phyloP scores from a whole-genome alignment of 768 basidiomycete genomes.

The Tylopilus balloui region DNA sequence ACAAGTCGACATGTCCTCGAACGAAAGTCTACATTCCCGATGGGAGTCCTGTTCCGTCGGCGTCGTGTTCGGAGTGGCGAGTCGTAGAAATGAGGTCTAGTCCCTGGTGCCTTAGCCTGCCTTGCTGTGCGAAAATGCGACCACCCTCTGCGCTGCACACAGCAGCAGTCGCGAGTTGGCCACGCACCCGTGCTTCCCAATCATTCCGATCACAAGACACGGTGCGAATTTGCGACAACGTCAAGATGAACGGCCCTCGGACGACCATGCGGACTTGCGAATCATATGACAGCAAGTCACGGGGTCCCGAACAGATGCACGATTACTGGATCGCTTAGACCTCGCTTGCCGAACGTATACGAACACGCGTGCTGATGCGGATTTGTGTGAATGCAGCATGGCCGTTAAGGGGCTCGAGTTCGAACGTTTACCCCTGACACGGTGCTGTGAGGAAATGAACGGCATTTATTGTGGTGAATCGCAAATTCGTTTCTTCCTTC shows the following conservation, averaged over 20 bases:
- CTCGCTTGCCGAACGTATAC: conserved; percentile 7
- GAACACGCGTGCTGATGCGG: conserved; percentile 21
- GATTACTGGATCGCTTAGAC: neutral
- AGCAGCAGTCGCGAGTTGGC: conserved; percentile 8
- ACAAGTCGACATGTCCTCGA: neutral
- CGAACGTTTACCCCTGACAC: conserved; percentile 8
- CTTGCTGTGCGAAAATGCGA: conserved; percentile 15
- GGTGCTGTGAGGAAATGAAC: conserved; percentile 22
- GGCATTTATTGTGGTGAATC: conserved; percentile 21
- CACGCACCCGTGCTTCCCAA: conserved; percentile 7
- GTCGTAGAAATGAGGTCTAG: neutral
- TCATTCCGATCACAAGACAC: neutral
- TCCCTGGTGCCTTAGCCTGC: conserved; percentile 22
- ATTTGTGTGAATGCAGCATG: conserved; percentile 16
- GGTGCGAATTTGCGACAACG: neutral
- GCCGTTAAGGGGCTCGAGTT: conserved; percentile 19
- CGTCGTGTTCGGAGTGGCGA: neutral
- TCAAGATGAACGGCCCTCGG: neutral
- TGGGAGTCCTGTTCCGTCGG: conserved; percentile 2
- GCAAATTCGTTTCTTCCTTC: conserved; percentile 10
- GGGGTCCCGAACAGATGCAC: neutral
- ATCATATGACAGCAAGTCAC: neutral
- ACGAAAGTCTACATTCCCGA: neutral
- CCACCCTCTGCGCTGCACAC: neutral
- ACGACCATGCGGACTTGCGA: neutral